These are phyloP conservation scores for Cercospora sojina DNA, from an alignment of 2,329 filamentous ascomycete genomes.

Conservation along the genomic window DNA sequence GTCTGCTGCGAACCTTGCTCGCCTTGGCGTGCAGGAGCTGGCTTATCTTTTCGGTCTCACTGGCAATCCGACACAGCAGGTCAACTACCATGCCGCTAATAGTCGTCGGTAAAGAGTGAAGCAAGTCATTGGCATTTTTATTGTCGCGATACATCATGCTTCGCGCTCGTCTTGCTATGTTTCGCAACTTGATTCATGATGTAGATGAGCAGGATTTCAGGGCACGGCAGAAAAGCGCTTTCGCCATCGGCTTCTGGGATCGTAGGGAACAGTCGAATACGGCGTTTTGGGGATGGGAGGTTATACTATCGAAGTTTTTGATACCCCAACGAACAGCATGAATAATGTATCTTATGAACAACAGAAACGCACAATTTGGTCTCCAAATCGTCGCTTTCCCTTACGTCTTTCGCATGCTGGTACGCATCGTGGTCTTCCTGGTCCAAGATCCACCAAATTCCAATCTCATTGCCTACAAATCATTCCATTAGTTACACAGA, in stretches of 20 bases:
- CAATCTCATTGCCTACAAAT: background rate
- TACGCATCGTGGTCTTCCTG: background rate
- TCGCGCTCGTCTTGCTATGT: background rate
- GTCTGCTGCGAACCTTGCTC: constrained; percentile 63
- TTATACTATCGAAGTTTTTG: background rate
- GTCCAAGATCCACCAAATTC: background rate
- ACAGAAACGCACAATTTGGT: background rate
- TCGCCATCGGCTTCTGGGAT: background rate
- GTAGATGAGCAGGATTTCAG: background rate
- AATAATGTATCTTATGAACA: background rate
- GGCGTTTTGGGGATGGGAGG: background rate
- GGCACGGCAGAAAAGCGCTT: background rate
- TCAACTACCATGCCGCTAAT: constrained; percentile 24
- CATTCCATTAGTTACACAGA: too few relatives aligned
- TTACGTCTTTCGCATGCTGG: too few relatives aligned
- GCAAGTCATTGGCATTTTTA: background rate
- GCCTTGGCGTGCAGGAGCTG: constrained; percentile 66
- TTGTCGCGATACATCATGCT: background rate
- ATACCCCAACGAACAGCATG: background rate
- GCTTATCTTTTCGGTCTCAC: constrained; percentile 63
- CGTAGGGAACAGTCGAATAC: background rate
- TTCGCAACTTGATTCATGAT: background rate
- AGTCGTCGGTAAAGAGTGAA: background rate
- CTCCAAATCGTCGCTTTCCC: background rate
- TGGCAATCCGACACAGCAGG: constrained; percentile 25